A percentile compares a stretch with the other conserved stretches of the same genome.
These are phyloP conservation scores for Penicillium goetzii DNA, from an alignment of 495 filamentous ascomycete genomes.

Conservation along the genomic window DNA sequence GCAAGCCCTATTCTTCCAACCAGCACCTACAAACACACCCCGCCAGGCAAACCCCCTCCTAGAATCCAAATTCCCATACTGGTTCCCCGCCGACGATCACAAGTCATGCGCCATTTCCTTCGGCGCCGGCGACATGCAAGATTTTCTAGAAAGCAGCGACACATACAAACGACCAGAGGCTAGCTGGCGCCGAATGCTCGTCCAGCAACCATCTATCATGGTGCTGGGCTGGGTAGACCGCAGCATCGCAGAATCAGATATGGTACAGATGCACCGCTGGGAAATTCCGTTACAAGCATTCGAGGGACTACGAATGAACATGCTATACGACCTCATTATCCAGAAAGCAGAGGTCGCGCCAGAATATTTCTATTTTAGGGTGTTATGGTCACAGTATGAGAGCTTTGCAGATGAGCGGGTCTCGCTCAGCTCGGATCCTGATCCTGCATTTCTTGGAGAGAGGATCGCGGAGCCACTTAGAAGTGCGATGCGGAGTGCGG, in stretches of 20 bases:
- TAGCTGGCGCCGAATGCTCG: slow-evolving; percentile 8
- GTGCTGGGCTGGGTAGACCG: slow-evolving; percentile 3
- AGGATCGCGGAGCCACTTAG: background rate
- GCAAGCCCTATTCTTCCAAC: slow-evolving; percentile 2
- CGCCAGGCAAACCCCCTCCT: slow-evolving; percentile 7
- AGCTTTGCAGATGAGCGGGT: background rate
- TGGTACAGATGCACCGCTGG: background rate
- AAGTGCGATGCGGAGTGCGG: background rate
- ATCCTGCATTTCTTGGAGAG: background rate
- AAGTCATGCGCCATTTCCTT: slow-evolving; percentile 4
- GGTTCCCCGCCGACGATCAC: slow-evolving; percentile 10
- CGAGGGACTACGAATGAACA: slow-evolving; percentile 7
- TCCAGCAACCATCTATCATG: slow-evolving; percentile 4
- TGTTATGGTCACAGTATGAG: background rate
- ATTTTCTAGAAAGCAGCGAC: slow-evolving; percentile 11
- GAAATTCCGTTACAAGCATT: slow-evolving; percentile 5
- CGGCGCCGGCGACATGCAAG: slow-evolving; percentile 11
- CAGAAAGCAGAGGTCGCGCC: background rate
- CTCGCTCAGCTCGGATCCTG: background rate
- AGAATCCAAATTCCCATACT: slow-evolving; percentile 13
- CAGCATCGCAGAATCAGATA: background rate
- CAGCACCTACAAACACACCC: background rate
- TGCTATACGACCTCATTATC: slow-evolving; percentile 9
- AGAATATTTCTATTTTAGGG: slow-evolving; percentile 8
- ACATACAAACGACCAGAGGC: slow-evolving; percentile 1